phyloP scores from a whole-genome alignment of 352 stramenopile species.

The Peronosclerospora sorghi region DNA sequence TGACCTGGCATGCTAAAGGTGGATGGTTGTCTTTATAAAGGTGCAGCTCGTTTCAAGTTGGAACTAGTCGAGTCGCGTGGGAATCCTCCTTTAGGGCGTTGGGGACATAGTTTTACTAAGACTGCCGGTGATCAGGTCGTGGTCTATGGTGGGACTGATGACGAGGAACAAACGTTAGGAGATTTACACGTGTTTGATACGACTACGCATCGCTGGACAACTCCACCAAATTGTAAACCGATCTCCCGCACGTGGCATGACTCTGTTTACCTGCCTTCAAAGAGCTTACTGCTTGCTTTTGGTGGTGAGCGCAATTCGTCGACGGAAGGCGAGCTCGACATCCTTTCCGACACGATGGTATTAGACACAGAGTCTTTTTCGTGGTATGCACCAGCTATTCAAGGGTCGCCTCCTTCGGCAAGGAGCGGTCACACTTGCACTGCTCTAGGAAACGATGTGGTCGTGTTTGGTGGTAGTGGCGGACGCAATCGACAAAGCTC shows the following conservation, averaged over 20 bases:
- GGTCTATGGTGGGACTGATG: conserved; percentile 87
- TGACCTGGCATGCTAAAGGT: conserved; percentile 2
- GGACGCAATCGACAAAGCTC: conserved; percentile 65
- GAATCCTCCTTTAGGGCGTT: conserved; percentile 42
- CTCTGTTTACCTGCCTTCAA: conserved; percentile 77
- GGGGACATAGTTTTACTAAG: conserved; percentile 85
- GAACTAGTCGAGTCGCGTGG: conserved; percentile 29
- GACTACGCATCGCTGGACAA: conserved; percentile 55
- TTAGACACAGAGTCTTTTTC: conserved; percentile 90
- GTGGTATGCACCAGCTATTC: conserved; percentile 87
- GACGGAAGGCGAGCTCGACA: conserved; percentile 48
- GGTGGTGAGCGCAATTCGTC: conserved; percentile 74
- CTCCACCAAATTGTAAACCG: conserved; percentile 84
- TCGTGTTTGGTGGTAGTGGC: conserved; percentile 69
- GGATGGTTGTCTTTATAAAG: not conserved
- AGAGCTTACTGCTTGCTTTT: conserved; percentile 88
- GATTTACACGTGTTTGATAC: conserved; percentile 85
- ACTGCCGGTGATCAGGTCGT: conserved; percentile 82
- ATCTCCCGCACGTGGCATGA: conserved; percentile 86
- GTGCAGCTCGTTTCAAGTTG: conserved; percentile 22
- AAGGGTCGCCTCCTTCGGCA: conserved; percentile 43
- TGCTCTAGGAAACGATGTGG: conserved; percentile 57
- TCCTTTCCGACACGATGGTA: conserved; percentile 82
- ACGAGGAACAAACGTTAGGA: conserved; percentile 71
- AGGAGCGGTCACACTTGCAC: conserved; percentile 70